Conservation (phyloP, 139 green algal species). For the Gonium pectorale region DNA sequence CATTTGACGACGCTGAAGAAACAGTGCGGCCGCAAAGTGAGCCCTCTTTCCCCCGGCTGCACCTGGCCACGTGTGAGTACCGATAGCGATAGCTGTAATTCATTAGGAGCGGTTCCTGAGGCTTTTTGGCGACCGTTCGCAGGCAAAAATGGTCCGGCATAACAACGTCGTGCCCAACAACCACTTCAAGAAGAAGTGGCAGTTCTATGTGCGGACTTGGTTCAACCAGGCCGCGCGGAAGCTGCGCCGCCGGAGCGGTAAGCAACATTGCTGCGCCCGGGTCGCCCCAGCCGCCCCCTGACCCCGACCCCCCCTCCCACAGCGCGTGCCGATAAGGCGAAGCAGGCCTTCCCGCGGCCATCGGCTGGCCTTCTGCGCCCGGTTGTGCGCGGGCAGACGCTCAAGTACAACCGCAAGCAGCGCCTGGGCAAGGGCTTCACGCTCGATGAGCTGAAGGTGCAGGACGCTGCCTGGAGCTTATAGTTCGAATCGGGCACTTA, state of each 20-base stretch:
- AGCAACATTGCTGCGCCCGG: slow-evolving; percentile 22
- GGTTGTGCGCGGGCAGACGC: slow-evolving; percentile 90
- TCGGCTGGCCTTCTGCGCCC: slow-evolving; percentile 89
- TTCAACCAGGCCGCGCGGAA: slow-evolving; percentile 99
- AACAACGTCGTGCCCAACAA: slow-evolving; percentile 94
- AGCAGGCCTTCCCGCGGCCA: slow-evolving; percentile 93
- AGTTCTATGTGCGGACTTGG: slow-evolving; percentile 96
- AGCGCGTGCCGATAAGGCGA: slow-evolving; percentile 94
- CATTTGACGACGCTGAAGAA: no score
- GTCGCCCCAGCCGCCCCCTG: no score
- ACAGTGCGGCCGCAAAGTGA: no score
- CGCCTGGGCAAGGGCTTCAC: slow-evolving; percentile 96
- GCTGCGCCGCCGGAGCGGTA: slow-evolving; percentile 82
- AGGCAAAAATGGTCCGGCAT: slow-evolving; percentile 80
- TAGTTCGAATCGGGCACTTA: background rate
- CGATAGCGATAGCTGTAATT: no score
- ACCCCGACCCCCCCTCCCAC: slow-evolving; percentile 26
- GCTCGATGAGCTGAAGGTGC: slow-evolving; percentile 97
- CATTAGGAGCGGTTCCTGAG: no score
- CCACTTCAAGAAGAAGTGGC: slow-evolving; percentile 96
- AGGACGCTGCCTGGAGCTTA: background rate
- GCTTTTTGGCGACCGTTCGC: no score
- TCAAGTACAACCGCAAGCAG: slow-evolving; percentile 97
- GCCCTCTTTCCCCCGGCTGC: no score
- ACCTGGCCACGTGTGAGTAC: no score